Base-by-base conservation (phyloP, 495 filamentous ascomycete genomes). In the Pyrenopolyporus hunteri region DNA sequence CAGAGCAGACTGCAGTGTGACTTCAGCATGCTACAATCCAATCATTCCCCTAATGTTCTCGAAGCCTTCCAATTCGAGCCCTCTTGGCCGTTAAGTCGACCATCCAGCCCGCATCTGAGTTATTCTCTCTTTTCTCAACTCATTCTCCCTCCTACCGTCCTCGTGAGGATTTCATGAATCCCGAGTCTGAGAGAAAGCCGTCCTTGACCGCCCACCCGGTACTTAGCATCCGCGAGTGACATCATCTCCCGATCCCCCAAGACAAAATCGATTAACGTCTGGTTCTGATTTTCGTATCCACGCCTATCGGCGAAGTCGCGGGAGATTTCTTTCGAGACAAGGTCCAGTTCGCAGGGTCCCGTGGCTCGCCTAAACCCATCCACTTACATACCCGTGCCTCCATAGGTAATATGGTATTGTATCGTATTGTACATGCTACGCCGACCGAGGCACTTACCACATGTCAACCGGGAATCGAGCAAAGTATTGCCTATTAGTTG, bases 61-160 rank as follows among this genome's bases (percentile, higher is more conserved):
- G 67, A 70, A 70, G 67, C 67, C 67, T 70, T 70, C 67, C 67
- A 46, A 59, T 62, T 70, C 45, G 42, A 57, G 67, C 25, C 36
- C 50, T 65, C 43, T 60, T 62, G 37, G 60, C 67, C 67, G 67
- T 57, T 28, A 46, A 63, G 29, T 48, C 44, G 60, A 62, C 64
- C 67, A 70, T 65, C 55, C 39, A 17, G 45, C 52, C 50, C 55
- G 14, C 37, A 17, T 39, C 35, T 46, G 48, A 48, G 43, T 17
- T 8, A 63, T 35, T 43, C 25, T 53, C 36, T 44, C 23, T 46
- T 23, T 44, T n/a, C n/a, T n/a, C n/a, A n/a, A n/a, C 50, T 56
- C 22, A 10, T 23, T 32, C 14, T 45, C 19, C 10, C 36, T 52
- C 22, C 26, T 36, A 9, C 39, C 37, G 16, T 17, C 54, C 36